Evolutionary conservation across 129 eudicot species (phyloP).

Genomic region (Escallonia rubra): DNA sequence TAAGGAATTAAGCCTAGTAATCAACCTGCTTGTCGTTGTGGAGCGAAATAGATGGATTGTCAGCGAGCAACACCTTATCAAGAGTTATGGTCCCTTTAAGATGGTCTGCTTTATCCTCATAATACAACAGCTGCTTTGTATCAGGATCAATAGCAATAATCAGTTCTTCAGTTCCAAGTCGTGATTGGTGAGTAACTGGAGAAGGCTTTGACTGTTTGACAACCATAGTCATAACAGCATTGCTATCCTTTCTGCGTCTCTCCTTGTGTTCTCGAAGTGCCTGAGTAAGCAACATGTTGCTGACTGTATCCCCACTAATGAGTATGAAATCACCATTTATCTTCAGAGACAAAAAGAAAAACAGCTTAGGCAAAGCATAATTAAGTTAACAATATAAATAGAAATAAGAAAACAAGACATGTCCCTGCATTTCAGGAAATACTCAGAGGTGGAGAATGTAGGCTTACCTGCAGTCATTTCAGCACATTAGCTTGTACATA

Average conservation of each 20-base stretch:
- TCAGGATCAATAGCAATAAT: constrained; percentile 84
- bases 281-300: constrained; percentile 80
- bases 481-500: neutral
- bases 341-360: constrained; percentile 20
- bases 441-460: neutral
- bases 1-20: too few species aligned
- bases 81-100: constrained; percentile 52
- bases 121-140: constrained; percentile 71
- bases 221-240: constrained; percentile 97
- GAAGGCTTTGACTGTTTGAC: constrained; percentile 86
- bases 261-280: constrained; percentile 89
- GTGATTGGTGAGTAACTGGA: constrained; percentile 69
- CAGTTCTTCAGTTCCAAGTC: constrained; percentile 90
- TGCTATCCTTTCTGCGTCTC: constrained; percentile 70
- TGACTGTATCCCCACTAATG: constrained; percentile 92
- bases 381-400: neutral
- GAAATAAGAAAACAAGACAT: neutral
- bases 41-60: constrained; percentile 49
- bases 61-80: constrained; percentile 68
- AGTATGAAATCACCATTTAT: constrained; percentile 90
- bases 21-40: constrained; percentile 75
- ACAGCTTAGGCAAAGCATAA: neutral
- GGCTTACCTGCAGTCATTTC: neutral
- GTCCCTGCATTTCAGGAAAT: neutral
- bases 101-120: constrained; percentile 69